A percentile compares a stretch with the other conserved stretches of the same genome.
Evolutionary conservation across 192 early-diverging fungal genomes (phyloP).

Genomic region (Dispira simplex): DNA sequence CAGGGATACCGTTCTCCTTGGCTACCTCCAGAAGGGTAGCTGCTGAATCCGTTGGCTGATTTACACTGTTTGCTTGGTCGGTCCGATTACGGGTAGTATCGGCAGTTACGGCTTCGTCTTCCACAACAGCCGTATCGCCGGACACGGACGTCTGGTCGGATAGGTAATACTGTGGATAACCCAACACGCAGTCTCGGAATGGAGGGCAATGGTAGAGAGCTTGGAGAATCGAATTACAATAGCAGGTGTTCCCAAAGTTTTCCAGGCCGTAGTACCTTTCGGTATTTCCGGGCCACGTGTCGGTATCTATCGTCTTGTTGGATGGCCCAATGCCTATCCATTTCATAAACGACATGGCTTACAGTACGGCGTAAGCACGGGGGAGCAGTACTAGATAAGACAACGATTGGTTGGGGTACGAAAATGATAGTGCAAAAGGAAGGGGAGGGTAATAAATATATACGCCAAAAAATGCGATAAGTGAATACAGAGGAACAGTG

Average conservation of each 20-base stretch:
- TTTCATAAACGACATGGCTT: constrained; percentile 46
- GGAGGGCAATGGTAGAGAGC: constrained; percentile 89
- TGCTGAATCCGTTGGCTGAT: too few relatives aligned
- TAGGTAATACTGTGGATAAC: constrained; percentile 43
- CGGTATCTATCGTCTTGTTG: constrained; percentile 12
- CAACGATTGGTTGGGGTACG: background rate
- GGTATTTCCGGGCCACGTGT: constrained; percentile 35
- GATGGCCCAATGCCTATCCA: constrained; percentile 39
- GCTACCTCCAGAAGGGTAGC: too few relatives aligned
- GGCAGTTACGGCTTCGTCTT: too few relatives aligned
- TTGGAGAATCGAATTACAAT: constrained; percentile 92
- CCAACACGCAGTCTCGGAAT: constrained; percentile 82
- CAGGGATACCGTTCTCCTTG: too few relatives aligned
- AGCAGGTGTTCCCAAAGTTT: constrained; percentile 66
- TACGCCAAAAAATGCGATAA: too few relatives aligned
- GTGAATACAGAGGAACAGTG: too few relatives aligned
- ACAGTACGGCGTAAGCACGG: background rate
- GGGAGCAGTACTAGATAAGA: background rate
- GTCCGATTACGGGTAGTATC: too few relatives aligned
- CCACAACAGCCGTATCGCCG: constrained; percentile 3
- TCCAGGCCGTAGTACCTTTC: constrained; percentile 81
- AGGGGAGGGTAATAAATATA: background rate
- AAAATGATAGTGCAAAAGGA: background rate
- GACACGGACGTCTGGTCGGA: constrained; percentile 5
- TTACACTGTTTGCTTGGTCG: too few relatives aligned